These are phyloP conservation scores for Phallus indusiatus DNA, from an alignment of 768 basidiomycete genomes.

Conservation along the genomic window DNA sequence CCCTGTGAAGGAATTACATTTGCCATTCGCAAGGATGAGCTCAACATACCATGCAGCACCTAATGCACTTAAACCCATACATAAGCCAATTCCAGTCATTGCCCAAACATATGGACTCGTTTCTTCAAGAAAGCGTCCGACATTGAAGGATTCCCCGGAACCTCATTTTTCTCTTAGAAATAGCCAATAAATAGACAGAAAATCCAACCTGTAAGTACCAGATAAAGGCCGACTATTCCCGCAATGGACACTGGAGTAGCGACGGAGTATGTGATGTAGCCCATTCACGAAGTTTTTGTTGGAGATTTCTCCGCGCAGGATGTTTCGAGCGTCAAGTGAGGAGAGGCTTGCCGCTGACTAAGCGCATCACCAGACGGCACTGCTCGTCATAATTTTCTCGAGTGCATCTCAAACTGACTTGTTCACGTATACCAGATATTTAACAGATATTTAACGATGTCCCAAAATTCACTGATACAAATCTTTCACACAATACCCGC, in stretches of 20 bases:
- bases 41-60: slow-evolving; percentile 86
- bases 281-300: slow-evolving; percentile 15
- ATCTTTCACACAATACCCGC: slow-evolving; percentile 50
- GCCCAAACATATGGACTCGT: slow-evolving; percentile 92
- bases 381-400: too few species aligned
- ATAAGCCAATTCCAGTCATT: slow-evolving; percentile 81
- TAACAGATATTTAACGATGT: not conserved
- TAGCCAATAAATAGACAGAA: not conserved
- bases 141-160: slow-evolving; percentile 88
- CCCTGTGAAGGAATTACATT: slow-evolving; percentile 43
- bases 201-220: slow-evolving; percentile 74
- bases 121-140: slow-evolving; percentile 89
- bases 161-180: slow-evolving; percentile 30
- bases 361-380: too few species aligned
- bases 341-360: too few species aligned
- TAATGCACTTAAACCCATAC: slow-evolving; percentile 86
- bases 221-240: slow-evolving; percentile 67
- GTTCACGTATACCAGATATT: too few species aligned
- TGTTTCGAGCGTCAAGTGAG: too few species aligned
- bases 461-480: slow-evolving; percentile 25
- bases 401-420: not conserved
- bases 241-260: slow-evolving; percentile 47
- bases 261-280: slow-evolving; percentile 19
- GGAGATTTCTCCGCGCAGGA: too few species aligned
- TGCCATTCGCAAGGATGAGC: not conserved